Evolutionary conservation across 78 protist genomes (phyloP), one percentile per base, ranked within the genome.

Genomic region (Speleostelium caveatum): DNA sequence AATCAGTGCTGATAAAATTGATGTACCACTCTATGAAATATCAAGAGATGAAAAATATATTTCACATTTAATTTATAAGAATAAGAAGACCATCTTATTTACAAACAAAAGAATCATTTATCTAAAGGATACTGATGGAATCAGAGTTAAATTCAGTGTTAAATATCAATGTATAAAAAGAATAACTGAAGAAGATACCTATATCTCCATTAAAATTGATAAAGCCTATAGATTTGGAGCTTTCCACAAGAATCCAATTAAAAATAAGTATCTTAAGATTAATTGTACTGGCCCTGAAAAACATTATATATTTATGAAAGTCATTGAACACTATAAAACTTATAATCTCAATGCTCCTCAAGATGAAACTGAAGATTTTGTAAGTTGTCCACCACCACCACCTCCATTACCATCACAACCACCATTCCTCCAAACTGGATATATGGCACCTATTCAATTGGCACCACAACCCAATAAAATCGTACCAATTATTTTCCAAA

Each of bases 71-170:
- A 83, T 83, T 49, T 83, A 83, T 51, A 83, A 60, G 26, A 83
- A 83, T 45, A 67, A 51, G 10, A 36, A 45, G 5, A 83, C 91
- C 0, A 1, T 83, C 16, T 35, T 83, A 26, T 83, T 83, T 24
- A 83, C 91, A 63, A 83, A 83, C 28, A 67, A 83, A 16, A 36
- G 91, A 41, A 56, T 83, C 21, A 58, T 83, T 19, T 83, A 45
- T 56, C 79, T 83, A 1, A 56, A 83, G 6, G 91, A 83, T 33
- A 67, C 91, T 5, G 91, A 83, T 83, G 91, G 91, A 28, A 63
- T 83, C 30, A 32, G 91, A 38, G 66, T 36, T 0, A 83, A 83
- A 60, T 83, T 83, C 36, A 75, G 56, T 60, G 68, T 83, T 0
- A 83, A 83, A 24, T 83, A 83, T 53, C 2, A 32, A 38, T 26